Evolutionary conservation across 2,329 filamentous ascomycete species (phyloP).

Genomic region (Teratosphaeriaceae sp.): DNA sequence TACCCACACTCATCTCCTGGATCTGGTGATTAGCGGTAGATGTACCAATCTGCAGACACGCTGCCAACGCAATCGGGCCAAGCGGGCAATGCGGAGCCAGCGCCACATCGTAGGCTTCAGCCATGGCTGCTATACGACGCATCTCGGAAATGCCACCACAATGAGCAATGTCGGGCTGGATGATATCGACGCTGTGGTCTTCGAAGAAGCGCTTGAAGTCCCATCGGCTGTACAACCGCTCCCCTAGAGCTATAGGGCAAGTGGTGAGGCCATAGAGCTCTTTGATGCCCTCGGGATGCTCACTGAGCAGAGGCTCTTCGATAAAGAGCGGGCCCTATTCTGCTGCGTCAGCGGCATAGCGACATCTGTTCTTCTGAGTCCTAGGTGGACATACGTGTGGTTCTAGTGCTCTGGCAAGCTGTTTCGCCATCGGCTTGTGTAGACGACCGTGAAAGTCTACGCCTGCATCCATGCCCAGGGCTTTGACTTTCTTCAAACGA

Average conservation of each 20-base stretch:
- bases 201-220: slow-evolving; percentile 68
- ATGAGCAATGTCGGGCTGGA: slow-evolving; percentile 68
- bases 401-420: slow-evolving; percentile 60
- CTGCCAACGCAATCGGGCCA: slow-evolving; percentile 66
- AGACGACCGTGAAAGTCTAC: slow-evolving; percentile 73
- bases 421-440: slow-evolving; percentile 76
- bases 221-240: slow-evolving; percentile 66
- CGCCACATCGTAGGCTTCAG: slow-evolving; percentile 59
- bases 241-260: slow-evolving; percentile 64
- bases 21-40: slow-evolving; percentile 61
- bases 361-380: too few species aligned
- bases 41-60: slow-evolving; percentile 60
- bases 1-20: slow-evolving; percentile 71
- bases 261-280: slow-evolving; percentile 51
- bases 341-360: too few species aligned
- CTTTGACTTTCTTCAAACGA: slow-evolving; percentile 61
- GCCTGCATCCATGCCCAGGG: slow-evolving; percentile 63
- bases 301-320: slow-evolving; percentile 65
- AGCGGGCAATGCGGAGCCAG: slow-evolving; percentile 65
- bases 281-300: slow-evolving; percentile 61
- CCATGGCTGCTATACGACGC: slow-evolving; percentile 61
- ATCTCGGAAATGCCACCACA: slow-evolving; percentile 52
- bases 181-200: slow-evolving; percentile 59
- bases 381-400: slow-evolving; percentile 50
- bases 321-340: slow-evolving; percentile 62